Evolutionary conservation across 169 alveolate genomes (phyloP), one percentile per base, ranked within the genome.

Genomic region (Cyclospora cayetanensis): DNA sequence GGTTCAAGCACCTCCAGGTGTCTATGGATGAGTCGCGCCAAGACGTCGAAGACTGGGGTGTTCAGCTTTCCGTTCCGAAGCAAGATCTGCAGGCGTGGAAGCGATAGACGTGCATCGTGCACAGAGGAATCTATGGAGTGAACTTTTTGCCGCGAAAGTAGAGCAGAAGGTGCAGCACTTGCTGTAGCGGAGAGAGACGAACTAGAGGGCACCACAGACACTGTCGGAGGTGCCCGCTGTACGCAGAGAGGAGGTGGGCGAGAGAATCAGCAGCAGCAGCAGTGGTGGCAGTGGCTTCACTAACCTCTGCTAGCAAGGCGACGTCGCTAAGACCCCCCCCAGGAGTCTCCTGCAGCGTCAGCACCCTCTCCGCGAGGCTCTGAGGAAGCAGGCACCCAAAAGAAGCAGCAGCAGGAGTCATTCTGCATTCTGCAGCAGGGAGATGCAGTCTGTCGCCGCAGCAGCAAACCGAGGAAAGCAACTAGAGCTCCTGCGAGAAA

Each of bases 1-100:
- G 98, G 98, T 91, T 95, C 97, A 39, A 96, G 93, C 70, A 83
- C 90, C 83, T 93, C 93, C 39, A 96, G 68, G 89, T 94, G 93
- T 5, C 94, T 53, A 80, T 95, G 95, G 41, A 93, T 39, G 76
- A 93, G 96, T 43, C 93, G 92, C 87, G 96, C 93, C 31, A 96
- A 86, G 29, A 91, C 86, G n/a, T 93, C 74, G 90, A 95, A 96
- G 35, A 93, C 79, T 1, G 25, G 41, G 31, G 46, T 22, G 18
- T 4, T 7, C 7, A 39, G 27, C 1, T 43, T 4, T 4, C 42
- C 55, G 15, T 25, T 20, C 43, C 46, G 29, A 35, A 83, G 43
- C 74, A 83, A 34, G 3, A 83, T 29, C 91, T 83, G 66, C 7
- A 46, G 42, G 20, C 25, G 35, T 25, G 25, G 46, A 53, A 22